A percentile compares a stretch with the other conserved stretches of the same genome.
These are phyloP conservation scores for Musa troglodytarum DNA, from an alignment of 176 grass and related monocot species.

Conservation along the genomic window DNA sequence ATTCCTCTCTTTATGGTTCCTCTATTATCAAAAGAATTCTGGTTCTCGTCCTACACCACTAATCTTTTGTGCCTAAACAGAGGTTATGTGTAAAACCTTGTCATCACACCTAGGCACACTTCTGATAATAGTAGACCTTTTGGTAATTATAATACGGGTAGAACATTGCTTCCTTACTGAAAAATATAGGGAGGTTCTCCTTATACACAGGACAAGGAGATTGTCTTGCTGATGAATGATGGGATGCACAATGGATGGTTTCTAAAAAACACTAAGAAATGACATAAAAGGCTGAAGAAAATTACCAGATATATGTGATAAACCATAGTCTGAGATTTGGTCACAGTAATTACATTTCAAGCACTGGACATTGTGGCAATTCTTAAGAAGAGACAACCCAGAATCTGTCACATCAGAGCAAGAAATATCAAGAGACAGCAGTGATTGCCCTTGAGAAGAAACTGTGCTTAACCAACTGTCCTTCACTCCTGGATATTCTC, in stretches of 20 bases:
- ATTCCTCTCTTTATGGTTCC: too few relatives aligned
- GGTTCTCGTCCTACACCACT: too few relatives aligned
- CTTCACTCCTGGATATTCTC: slow-evolving; percentile 83
- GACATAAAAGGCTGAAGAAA: slow-evolving; percentile 1
- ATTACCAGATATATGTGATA: slow-evolving; percentile 61
- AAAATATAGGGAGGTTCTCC: too few relatives aligned
- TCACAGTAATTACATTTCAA: slow-evolving; percentile 90
- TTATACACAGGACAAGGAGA: too few relatives aligned
- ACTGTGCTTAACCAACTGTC: slow-evolving; percentile 83
- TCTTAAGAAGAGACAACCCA: slow-evolving; percentile 63
- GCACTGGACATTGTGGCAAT: slow-evolving; percentile 61
- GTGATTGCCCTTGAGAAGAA: slow-evolving; percentile 77
- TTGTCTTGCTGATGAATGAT: too few relatives aligned
- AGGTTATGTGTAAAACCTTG: too few relatives aligned
- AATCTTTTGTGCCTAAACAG: too few relatives aligned
- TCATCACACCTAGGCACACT: too few relatives aligned
- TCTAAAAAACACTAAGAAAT: not conserved
- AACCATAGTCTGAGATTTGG: slow-evolving; percentile 62
- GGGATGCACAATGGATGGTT: not conserved
- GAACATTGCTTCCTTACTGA: too few relatives aligned
- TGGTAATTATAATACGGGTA: too few relatives aligned
- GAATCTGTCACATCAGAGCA: slow-evolving; percentile 86
- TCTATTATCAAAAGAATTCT: too few relatives aligned
- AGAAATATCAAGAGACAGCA: slow-evolving; percentile 87
- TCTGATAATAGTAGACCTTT: too few relatives aligned